Evolutionary conservation across 2,329 filamentous ascomycete species (phyloP), one percentile per base, ranked within the genome.

Genomic region (Alternaria brassicae): DNA sequence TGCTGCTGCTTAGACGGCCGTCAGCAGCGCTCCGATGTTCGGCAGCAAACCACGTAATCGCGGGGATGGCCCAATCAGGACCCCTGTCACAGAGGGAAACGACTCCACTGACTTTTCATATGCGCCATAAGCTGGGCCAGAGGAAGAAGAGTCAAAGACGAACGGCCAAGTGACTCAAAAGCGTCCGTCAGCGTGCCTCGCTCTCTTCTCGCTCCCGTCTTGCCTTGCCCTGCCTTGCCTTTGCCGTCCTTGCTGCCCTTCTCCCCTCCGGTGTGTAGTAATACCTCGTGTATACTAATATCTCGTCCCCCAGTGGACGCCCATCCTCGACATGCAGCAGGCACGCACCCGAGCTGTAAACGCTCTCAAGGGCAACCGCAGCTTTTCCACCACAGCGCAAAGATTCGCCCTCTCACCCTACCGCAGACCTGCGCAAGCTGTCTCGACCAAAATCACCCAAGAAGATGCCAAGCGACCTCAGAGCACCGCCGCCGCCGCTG

Each of bases 391-490:
- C 6, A 77, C 80, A 25, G 65, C 79, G 21, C 67, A 75, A 8
- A 61, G 73, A 51, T 70, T 77, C 34, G 80, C 80, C 62, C 67
- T 82, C 54, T 83, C 81, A 58, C 81, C 81, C 27, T 80, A 81
- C 76, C 66, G 77, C 59, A 67, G 63, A 39, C 75, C 69, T 63
- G 76, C 75, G 64, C 78, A 72, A 53, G 64, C 72, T 36, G 66
- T 70, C 28, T 58, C 69, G 42, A 57, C 70, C 41, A 75, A 75
- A 58, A 56, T 71, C 56, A 58, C 72, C 30, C 78, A 75, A 32
- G 79, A 81, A 15, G 72, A 79, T 60, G 73, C 79, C 30, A 78
- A 78, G 64, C 70, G 81, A 58, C 67, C 74, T 51, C 80, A 78
- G 75, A 81, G 70, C 74, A 83, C 79, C 61, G 76, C 19, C 19